A percentile compares a stretch with the other conserved stretches of the same genome.
Conservation (phyloP, 2,329 filamentous ascomycete species). For the Atkinsonella texensis region DNA sequence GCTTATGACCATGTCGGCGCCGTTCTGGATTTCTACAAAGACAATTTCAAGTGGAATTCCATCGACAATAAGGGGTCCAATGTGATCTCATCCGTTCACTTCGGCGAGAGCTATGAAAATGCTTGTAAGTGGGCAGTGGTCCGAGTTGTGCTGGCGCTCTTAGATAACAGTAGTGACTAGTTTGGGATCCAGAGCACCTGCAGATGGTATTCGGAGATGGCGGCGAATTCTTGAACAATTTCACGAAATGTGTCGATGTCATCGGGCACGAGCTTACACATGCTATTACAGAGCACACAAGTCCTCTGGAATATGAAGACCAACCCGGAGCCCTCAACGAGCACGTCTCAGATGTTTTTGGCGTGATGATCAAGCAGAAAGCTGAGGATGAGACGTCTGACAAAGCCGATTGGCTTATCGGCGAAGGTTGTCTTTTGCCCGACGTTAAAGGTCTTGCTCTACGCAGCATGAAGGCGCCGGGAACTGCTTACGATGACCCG, state of each 20-base stretch:
- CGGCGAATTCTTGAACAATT: constrained; percentile 37
- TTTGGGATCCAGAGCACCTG: constrained; percentile 35
- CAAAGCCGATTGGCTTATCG: constrained; percentile 42
- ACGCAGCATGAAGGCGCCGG: constrained; percentile 41
- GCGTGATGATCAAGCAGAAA: constrained; percentile 45
- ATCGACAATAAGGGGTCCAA: constrained; percentile 38
- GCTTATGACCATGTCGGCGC: constrained; percentile 37
- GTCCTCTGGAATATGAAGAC: constrained; percentile 35
- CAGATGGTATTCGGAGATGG: constrained; percentile 48
- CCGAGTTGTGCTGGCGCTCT: too few species aligned
- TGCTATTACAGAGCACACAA: constrained; percentile 38
- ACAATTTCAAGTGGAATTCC: constrained; percentile 37
- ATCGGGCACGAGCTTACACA: constrained; percentile 47
- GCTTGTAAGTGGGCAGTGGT: constrained; percentile 24
- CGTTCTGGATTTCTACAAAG: constrained; percentile 37
- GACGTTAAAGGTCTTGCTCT: constrained; percentile 38
- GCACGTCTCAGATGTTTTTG: constrained; percentile 43
- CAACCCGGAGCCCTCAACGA: constrained; percentile 46
- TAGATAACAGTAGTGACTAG: constrained; percentile 11
- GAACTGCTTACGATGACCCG: constrained; percentile 40
- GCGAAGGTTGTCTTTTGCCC: constrained; percentile 38
- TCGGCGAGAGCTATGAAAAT: constrained; percentile 36
- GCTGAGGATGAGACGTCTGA: constrained; percentile 31
- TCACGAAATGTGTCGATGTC: constrained; percentile 40
- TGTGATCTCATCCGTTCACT: constrained; percentile 42